Evolutionary conservation across 306 rosid genomes (phyloP).

Genomic region (Luffa acutangula): DNA sequence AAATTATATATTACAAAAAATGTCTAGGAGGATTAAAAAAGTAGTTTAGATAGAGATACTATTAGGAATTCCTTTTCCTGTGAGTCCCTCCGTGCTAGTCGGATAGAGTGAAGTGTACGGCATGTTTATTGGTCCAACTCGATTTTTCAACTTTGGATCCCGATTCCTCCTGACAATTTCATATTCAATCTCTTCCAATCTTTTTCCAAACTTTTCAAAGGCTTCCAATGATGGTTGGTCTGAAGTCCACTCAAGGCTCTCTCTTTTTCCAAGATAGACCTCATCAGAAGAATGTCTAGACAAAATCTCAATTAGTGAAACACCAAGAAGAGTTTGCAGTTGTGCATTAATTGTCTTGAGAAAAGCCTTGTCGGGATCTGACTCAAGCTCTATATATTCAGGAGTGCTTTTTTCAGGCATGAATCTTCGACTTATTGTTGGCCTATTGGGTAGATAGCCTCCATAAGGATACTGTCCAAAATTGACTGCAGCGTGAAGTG

Average conservation of each 20-base stretch:
- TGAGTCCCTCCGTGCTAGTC: slow-evolving; percentile 40
- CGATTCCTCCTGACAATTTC: slow-evolving; percentile 29
- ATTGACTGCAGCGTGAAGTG: slow-evolving; percentile 67
- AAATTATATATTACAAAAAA: too few species aligned
- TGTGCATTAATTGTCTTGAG: slow-evolving; percentile 50
- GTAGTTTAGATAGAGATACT: slow-evolving; percentile 37
- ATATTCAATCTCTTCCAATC: slow-evolving; percentile 31
- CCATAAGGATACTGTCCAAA: slow-evolving; percentile 71
- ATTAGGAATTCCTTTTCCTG: slow-evolving; percentile 62
- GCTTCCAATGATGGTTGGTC: slow-evolving; percentile 36
- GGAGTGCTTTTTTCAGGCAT: slow-evolving; percentile 47
- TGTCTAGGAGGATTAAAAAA: too few species aligned
- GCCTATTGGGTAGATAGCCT: slow-evolving; percentile 53
- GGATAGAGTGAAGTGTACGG: slow-evolving; percentile 55
- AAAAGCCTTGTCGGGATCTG: slow-evolving; percentile 47
- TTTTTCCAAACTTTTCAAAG: slow-evolving; percentile 37
- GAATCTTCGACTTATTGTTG: slow-evolving; percentile 34
- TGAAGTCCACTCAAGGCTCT: slow-evolving; percentile 53
- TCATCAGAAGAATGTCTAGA: slow-evolving; percentile 77
- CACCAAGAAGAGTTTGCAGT: slow-evolving; percentile 37
- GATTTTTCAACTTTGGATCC: slow-evolving; percentile 32
- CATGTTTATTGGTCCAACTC: slow-evolving; percentile 47
- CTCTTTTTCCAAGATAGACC: slow-evolving; percentile 59
- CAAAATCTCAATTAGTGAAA: slow-evolving; percentile 51
- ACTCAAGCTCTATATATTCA: slow-evolving; percentile 36